Conservation (phyloP, 768 basidiomycete genomes). For the Chiua virens region DNA sequence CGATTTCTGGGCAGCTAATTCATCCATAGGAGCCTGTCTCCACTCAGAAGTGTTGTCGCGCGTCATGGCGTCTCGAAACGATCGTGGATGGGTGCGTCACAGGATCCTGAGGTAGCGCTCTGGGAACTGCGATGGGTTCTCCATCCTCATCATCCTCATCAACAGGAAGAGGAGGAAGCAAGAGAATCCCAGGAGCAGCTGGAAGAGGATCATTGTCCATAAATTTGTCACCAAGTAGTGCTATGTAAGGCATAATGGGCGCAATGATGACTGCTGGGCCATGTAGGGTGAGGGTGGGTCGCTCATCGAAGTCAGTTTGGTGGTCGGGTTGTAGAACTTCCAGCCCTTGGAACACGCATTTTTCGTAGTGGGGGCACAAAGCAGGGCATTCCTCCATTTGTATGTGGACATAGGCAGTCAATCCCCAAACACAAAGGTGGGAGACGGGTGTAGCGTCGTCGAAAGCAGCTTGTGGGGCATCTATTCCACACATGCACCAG, state of each 20-base stretch:
- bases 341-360: background rate
- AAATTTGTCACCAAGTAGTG: too few species aligned
- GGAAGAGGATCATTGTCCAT: too few species aligned
- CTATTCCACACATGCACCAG: too few species aligned
- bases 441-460: background rate
- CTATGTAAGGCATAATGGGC: too few species aligned
- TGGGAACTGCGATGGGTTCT: background rate
- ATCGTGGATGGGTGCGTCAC: background rate
- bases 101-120: too few species aligned
- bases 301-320: constrained; percentile 33
- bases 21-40: background rate
- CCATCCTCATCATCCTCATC: background rate
- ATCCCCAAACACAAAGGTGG: too few species aligned
- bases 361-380: too few species aligned
- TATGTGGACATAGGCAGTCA: too few species aligned
- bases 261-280: too few species aligned
- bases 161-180: background rate
- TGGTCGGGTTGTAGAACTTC: too few species aligned
- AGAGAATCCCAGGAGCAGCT: background rate
- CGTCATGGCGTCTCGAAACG: background rate
- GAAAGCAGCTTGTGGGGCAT: background rate
- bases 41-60: background rate
- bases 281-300: background rate
- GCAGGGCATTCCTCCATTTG: too few species aligned
- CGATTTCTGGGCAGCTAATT: background rate